Base-by-base conservation (phyloP, 1,139 yeast species). In the Debaryomyces subglobosus region DNA sequence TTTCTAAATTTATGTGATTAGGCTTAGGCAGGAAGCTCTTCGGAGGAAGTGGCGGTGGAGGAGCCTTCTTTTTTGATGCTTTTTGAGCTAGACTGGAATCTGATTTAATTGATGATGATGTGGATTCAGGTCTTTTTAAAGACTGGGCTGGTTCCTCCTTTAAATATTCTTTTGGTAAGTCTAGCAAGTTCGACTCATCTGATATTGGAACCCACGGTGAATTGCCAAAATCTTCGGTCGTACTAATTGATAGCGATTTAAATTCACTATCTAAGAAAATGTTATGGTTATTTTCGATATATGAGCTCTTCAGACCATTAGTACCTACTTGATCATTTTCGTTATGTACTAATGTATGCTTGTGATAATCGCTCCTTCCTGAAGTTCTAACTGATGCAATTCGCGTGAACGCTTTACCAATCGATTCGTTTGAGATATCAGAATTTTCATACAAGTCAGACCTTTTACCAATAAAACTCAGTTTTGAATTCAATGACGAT, bases 41-140 rank as follows among this genome's bases (percentile, higher is more conserved):
- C 13, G 63, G 63, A 15, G 64, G 67, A 2, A 71, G 68, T 5
- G 78, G 78, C 1, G 79, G 79, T 0, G 78, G 77, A 1, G 79
- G 79, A 0, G 79, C 72, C 46, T 60, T 65, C 50, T 71, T 72
- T 41, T 56, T 66, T 47, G 60, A 52, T 5, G 75, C 74, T 49
- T 39, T 44, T 4, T 30, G 36, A 4, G 43, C 29, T 21, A 40
- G 21, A 23, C 43, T 40, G 4, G 47, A 43, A 6, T 30, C 38
- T 23, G 45, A 47, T 16, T 43, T 43, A 8, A 37, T 36, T 2
- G 49, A 47, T n/a, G 45, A 45, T 5, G 47, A 37, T 24, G 48
- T 37, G 3, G 44, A 30, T 16, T 36, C 38, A 5, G 43, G 33
- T 16, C 25, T 23, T 20, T 23, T 3, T 49, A 30, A 38, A 8